Evolutionary conservation across 2,329 filamentous ascomycete species (phyloP), one percentile per base, ranked within the genome.

Genomic region (Pyricularia sp.): DNA sequence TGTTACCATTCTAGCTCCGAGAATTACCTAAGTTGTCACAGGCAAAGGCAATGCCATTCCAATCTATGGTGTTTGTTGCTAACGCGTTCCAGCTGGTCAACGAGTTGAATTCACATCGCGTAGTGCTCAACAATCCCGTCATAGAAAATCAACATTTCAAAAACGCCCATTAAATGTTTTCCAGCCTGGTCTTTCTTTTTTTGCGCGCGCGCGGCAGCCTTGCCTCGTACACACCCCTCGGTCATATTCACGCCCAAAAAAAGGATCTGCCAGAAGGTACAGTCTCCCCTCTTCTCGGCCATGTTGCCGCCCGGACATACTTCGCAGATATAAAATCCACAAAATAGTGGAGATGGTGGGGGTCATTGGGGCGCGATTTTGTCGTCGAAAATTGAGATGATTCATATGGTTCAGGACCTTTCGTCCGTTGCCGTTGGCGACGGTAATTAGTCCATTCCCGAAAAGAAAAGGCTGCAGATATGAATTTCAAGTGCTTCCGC

Each of bases 231-330:
- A 36, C 33, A 14, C 33, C 33, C 33, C 12, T 36, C 33, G 12
- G 12, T 1, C 10, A 50, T 50, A 14, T 36, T 36, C 33, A 20
- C 42, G 1, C 42, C 42, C 42, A 20, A 50, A 7, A 50, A 50
- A n/a, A n/a, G 7, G 42, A 50, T 20, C 17, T 50, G 17, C 42
- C 7, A 50, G 17, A 17, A 50, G 42, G 2, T 4, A 12, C n/a
- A 36, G 17, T 50, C 42, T 25, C 58, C 58, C 23, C 58, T 25
- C 58, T 61, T 7, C 23, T 61, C 11, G 58, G n/a, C 23, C 58
- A 17, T 61, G 58, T 61, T 61, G 58, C 58, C 58, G 58, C 58
- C 58, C 58, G 58, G 58, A 61, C n/a, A 61, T 61, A 61, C 58
- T 26, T 61, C 58, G 58, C 58, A 61, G 17, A 25, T 25, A 25